Evolutionary conservation across 192 early-diverging fungal genomes (phyloP).

Genomic region (Coemansia erecta): DNA sequence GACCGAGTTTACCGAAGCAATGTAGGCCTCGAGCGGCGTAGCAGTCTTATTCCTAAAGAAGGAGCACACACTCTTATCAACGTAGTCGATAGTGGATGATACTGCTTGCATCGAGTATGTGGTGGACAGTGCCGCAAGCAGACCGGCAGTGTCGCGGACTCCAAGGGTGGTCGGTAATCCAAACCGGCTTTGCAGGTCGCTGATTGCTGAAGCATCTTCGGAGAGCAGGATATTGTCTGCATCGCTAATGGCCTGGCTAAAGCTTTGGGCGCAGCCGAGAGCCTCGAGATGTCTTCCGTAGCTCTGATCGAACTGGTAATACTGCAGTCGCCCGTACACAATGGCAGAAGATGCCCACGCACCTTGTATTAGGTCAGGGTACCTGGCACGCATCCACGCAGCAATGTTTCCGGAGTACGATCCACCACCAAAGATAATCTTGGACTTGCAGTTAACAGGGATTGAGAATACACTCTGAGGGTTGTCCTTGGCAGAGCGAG

Average conservation of each 20-base stretch:
- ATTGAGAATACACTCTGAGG: constrained; percentile 18
- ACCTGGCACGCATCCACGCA: constrained; percentile 69
- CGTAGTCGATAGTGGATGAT: not conserved
- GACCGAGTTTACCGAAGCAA: constrained; percentile 10
- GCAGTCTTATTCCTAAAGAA: constrained; percentile 19
- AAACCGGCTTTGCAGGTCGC: constrained; percentile 19
- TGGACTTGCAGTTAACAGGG: constrained; percentile 16
- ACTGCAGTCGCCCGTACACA: constrained; percentile 55
- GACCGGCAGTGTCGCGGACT: constrained; percentile 30
- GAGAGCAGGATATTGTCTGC: constrained; percentile 31
- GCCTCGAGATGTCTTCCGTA: constrained; percentile 34
- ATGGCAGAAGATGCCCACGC: constrained; percentile 71
- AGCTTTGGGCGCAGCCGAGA: constrained; percentile 21
- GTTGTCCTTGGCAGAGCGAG: constrained; percentile 15
- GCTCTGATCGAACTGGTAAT: constrained; percentile 59
- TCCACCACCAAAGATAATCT: constrained; percentile 58
- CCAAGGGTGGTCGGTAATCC: constrained; percentile 20
- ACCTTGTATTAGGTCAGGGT: constrained; percentile 61
- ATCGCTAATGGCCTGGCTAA: constrained; percentile 45
- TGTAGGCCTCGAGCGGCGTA: constrained; percentile 17
- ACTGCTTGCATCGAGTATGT: constrained; percentile 17
- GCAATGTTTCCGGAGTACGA: constrained; percentile 70
- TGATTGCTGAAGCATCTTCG: constrained; percentile 11
- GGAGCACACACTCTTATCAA: constrained; percentile 22
- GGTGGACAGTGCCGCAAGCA: constrained; percentile 14